A percentile compares a stretch with the other conserved stretches of the same genome.
Conservation (phyloP, 306 rosid species). For the Cucurbita pepo region DNA sequence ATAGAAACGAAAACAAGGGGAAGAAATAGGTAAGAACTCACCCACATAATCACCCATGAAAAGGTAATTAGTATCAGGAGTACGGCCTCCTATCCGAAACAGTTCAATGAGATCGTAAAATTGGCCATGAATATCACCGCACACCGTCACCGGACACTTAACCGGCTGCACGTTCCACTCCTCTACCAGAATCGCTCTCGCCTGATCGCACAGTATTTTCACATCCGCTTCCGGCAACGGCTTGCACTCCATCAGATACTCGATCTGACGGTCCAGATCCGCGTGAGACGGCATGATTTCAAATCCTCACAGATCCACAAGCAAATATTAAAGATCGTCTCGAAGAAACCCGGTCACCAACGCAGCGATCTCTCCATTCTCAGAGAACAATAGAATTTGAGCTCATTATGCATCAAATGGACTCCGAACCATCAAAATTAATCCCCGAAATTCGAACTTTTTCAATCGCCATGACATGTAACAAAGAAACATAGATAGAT, state of each 20-base stretch:
- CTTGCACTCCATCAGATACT: conserved; percentile 94
- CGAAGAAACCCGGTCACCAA: conserved; percentile 6
- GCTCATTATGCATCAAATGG: neutral
- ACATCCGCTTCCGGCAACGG: conserved; percentile 86
- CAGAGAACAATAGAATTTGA: neutral
- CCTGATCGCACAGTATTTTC: conserved; percentile 85
- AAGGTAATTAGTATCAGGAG: conserved; percentile 88
- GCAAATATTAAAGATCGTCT: conserved; percentile 3
- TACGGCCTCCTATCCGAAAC: conserved; percentile 88
- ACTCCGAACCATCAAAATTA: conserved; percentile 16
- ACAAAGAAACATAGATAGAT: conserved; percentile 13
- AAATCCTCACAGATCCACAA: conserved; percentile 32
- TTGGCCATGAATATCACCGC: conserved; percentile 95
- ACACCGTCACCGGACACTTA: conserved; percentile 92
- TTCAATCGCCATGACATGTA: conserved; percentile 15
- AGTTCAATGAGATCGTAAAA: conserved; percentile 96
- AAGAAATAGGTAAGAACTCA: conserved; percentile 17
- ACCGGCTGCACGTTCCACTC: conserved; percentile 99
- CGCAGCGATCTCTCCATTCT: conserved; percentile 7
- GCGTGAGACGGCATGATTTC: conserved; percentile 79
- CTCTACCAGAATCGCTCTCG: conserved; percentile 81
- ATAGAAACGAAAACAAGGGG: neutral
- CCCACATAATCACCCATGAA: conserved; percentile 99
- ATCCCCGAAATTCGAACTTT: conserved; percentile 9
- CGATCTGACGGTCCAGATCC: conserved; percentile 99